These are phyloP conservation scores for Friedmanniomyces simplex DNA, from an alignment of 495 filamentous ascomycete species.

Conservation along the genomic window DNA sequence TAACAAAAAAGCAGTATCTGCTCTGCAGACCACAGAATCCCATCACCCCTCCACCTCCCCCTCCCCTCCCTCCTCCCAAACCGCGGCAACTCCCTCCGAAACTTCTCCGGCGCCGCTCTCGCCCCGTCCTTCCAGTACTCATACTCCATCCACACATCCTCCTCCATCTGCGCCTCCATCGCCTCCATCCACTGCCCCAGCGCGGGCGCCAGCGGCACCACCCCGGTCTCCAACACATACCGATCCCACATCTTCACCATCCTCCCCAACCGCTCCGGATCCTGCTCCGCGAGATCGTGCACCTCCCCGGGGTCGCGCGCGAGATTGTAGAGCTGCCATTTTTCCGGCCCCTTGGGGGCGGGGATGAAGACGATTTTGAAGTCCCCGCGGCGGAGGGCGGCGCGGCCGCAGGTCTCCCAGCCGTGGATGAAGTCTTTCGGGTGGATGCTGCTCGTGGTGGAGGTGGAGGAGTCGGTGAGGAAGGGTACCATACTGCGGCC, in stretches of 20 bases:
- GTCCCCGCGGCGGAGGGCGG: conserved; percentile 26
- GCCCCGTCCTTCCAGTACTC: conserved; percentile 58
- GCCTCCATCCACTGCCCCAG: conserved; percentile 43
- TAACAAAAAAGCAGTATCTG: no score
- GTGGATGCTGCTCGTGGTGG: conserved; percentile 32
- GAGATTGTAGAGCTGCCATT: conserved; percentile 31
- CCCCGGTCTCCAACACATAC: conserved; percentile 52
- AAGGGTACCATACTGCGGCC: conserved; percentile 41
- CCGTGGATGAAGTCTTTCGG: conserved; percentile 32
- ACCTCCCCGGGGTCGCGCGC: conserved; percentile 26
- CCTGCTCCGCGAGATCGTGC: conserved; percentile 25
- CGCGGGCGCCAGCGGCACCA: conserved; percentile 34
- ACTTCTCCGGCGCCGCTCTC: conserved; percentile 45
- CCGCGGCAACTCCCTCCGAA: conserved; percentile 40
- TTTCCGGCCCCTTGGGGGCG: conserved; percentile 27
- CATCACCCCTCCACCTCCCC: conserved; percentile 24
- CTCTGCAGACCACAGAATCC: neutral
- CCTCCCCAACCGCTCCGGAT: conserved; percentile 23
- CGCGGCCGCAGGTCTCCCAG: conserved; percentile 34
- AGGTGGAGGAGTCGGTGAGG: conserved; percentile 28
- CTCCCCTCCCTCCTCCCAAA: conserved; percentile 45
- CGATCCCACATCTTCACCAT: conserved; percentile 45
- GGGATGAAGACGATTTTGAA: conserved; percentile 31
- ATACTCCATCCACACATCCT: conserved; percentile 58
- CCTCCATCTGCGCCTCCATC: conserved; percentile 56